Percentiles rank a stretch among this genome's conserved stretches.
Evolutionary conservation across 768 basidiomycete genomes (phyloP).

Genomic region (Trametes elegans): DNA sequence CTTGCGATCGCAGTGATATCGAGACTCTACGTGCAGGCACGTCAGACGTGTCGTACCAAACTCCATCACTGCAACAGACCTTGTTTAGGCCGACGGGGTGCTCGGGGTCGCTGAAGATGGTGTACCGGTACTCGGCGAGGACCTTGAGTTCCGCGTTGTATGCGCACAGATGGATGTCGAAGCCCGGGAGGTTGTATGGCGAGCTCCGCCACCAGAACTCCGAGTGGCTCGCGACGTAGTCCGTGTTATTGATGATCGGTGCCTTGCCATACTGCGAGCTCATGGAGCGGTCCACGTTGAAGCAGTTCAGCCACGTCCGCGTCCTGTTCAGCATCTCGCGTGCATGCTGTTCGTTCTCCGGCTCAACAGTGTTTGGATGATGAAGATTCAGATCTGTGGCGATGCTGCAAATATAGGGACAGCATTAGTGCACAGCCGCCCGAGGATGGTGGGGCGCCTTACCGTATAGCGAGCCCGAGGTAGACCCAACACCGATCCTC

Average conservation of each 20-base stretch:
- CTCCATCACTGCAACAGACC: constrained; percentile 34
- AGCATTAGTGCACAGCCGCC: neutral
- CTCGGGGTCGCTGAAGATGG: constrained; percentile 70
- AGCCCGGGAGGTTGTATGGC: constrained; percentile 63
- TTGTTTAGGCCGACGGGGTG: constrained; percentile 78
- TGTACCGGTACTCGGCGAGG: constrained; percentile 55
- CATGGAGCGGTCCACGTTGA: constrained; percentile 87
- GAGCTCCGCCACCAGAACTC: constrained; percentile 71
- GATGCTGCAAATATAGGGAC: constrained; percentile 46
- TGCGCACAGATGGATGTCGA: constrained; percentile 77
- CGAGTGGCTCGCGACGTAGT: constrained; percentile 73
- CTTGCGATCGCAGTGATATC: constrained; percentile 65
- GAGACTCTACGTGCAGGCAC: constrained; percentile 41
- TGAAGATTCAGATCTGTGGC: constrained; percentile 91
- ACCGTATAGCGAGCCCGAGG: constrained; percentile 87
- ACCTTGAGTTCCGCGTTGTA: constrained; percentile 75
- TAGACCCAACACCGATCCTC: constrained; percentile 90
- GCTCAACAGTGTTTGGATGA: constrained; percentile 62
- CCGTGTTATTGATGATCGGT: constrained; percentile 71
- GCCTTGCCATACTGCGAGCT: constrained; percentile 88
- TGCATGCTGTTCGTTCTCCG: constrained; percentile 75
- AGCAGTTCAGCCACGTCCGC: constrained; percentile 87
- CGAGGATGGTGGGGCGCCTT: constrained; percentile 8
- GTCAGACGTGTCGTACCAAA: neutral
- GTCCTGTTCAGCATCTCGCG: constrained; percentile 89